phyloP scores from a whole-genome alignment of 352 stramenopile genomes.

The Phytophthora europaea region DNA sequence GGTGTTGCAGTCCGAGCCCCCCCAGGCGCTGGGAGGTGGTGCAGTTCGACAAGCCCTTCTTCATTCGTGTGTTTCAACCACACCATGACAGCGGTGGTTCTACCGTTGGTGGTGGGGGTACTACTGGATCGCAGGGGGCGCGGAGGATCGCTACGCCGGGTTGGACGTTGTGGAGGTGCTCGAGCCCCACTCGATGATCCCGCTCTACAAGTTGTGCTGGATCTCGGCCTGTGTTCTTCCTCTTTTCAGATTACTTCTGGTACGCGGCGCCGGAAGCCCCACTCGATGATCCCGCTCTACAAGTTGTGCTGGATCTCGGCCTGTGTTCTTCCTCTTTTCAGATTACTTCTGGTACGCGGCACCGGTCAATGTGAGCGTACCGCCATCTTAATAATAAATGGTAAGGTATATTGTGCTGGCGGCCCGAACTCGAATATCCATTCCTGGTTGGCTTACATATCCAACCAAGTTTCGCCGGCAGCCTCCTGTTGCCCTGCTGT shows the following conservation, averaged over 20 bases:
- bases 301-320: too few relatives aligned
- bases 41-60: conserved; percentile 65
- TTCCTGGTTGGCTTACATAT: background rate
- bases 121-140: conserved; percentile 40
- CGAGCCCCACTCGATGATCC: conserved; percentile 47
- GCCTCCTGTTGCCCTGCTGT: background rate
- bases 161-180: conserved; percentile 33
- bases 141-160: conserved; percentile 15
- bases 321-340: conserved; percentile 56
- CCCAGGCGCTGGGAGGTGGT: conserved; percentile 32
- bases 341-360: conserved; percentile 75
- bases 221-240: conserved; percentile 60
- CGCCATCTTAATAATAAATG: conserved; percentile 15
- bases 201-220: conserved; percentile 35
- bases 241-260: conserved; percentile 68
- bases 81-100: conserved; percentile 46
- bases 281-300: too few relatives aligned
- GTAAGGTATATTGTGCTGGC: background rate
- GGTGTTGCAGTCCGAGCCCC: conserved; percentile 41
- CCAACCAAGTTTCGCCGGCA: background rate
- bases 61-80: conserved; percentile 75
- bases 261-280: conserved; percentile 58
- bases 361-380: conserved; percentile 55
- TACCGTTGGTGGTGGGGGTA: conserved; percentile 49
- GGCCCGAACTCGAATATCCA: background rate